Evolutionary conservation across 371 early-diverging fungal genomes (phyloP), one percentile per base, ranked within the genome.

Genomic region (Dichotomocladium elegans): DNA sequence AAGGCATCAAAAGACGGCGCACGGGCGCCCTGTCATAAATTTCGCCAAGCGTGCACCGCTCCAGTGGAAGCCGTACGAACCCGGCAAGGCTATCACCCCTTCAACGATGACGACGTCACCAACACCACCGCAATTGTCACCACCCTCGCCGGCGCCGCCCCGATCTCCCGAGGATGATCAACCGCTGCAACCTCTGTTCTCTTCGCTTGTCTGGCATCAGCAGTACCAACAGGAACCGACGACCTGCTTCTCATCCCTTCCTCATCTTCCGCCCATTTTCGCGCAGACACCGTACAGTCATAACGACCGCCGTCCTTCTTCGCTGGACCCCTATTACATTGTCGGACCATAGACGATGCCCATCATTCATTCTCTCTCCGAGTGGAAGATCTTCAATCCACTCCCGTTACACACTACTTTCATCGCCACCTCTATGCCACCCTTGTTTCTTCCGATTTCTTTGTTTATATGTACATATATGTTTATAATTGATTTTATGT

Each of bases 1-100:
- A 14, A 83, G 81, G 47, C 89, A 89, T 56, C 77, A 70, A 59
- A 72, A 73, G 49, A 53, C 50, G 2, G 73, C 68, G 22, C 77
- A 77, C 45, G 55, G 46, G 5, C 50, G 61, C 1, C 57, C 55
- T 0, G 58, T 60, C 35, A 21, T 37, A 37, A n/a, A 17, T 37
- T 15, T 37, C 5, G 60, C 59, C 2, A 66, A 65, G 54, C 66
- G 71, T 24, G 63, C 71, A 17, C 57, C 60, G 26, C 53, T 77
- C 15, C 77, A 77, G 59, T 77, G 77, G 77, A 62, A 69, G 17
- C 73, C 77, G 8, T 70, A 73, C 25, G 56, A 56, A 42, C 43
- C n/a, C 42, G 19, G 43, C 46, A 45, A 17, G 21, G 40, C 27
- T 15, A 30, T 34, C 43, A 17, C 10, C 53, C 34, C 17, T n/a